Evolutionary conservation across 306 rosid genomes (phyloP), one percentile per base, ranked within the genome.

Genomic region (Elaeagnus macrophylla): DNA sequence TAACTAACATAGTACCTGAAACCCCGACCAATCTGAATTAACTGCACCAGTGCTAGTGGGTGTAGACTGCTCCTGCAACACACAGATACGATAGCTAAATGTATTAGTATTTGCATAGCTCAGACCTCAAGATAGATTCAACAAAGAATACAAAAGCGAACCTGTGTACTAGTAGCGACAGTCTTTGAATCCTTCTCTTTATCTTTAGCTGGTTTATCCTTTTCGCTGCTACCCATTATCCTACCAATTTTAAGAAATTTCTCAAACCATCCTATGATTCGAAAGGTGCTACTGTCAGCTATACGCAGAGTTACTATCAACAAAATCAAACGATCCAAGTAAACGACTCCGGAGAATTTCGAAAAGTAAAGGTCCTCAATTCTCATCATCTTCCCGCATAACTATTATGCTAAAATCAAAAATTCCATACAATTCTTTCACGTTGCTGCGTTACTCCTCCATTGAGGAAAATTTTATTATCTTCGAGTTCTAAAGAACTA

Each of bases 11-110:
- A 42, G 63, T 67, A 89, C 97, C 97, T 89, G 97, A 80, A 83
- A 89, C 62, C 88, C 78, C 56, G 97, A 72, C 97, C 97, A 89
- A 44, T 89, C 97, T 60, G 97, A 90, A 79, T 89, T 89, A 65
- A 81, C 72, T 39, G 86, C 41, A 57, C 89, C 89, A 18, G 86
- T 32, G 48, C 69, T 59, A 9, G 91, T 69, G 43, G 94, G 69
- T 0, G 89, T 69, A 73, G 93, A 54, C 62, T 86, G 96, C 67
- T 91, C 97, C 97, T 90, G 91, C 35, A 50, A 15, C 3, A 13
- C 62, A 55, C 9, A 43, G 40, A 44, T 8, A 44, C 52, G 59
- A 64, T 36, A 46, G 60, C 20, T 61, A 57, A 40, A 65, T 5
- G n/a, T 12, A 12, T 65, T 51, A 39, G 53, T 50, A 46, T 17